phyloP scores from a whole-genome alignment of 2,329 filamentous ascomycete genomes.

The Alternaria dauci region DNA sequence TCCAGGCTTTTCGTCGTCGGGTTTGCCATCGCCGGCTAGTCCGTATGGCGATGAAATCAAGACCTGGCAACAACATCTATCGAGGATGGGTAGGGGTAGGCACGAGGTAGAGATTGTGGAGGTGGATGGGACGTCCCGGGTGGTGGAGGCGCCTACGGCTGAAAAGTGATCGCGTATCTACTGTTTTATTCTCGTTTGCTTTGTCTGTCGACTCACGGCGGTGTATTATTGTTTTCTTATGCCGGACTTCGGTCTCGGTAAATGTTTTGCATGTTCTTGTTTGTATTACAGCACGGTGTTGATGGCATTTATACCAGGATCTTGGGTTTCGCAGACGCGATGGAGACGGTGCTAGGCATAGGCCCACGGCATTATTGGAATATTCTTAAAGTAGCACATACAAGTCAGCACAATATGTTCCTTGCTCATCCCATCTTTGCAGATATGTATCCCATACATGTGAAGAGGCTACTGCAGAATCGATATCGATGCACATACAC shows the following conservation, averaged over 20 bases:
- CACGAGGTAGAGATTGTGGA: conserved; percentile 16
- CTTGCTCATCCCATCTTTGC: not conserved
- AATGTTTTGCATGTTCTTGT: not conserved
- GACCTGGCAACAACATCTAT: conserved; percentile 17
- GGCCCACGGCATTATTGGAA: not conserved
- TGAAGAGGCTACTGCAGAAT: not conserved
- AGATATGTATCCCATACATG: not conserved
- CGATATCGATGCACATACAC: not conserved
- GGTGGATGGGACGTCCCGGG: conserved; percentile 19
- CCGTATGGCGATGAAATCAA: conserved; percentile 11
- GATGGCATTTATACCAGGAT: not conserved
- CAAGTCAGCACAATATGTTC: not conserved
- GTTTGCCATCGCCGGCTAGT: not conserved
- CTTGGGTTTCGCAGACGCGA: not conserved
- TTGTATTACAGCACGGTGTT: not conserved
- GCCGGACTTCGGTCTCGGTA: not conserved
- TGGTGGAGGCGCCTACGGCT: conserved; percentile 17
- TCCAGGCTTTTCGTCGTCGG: not conserved
- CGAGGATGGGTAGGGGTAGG: conserved; percentile 9
- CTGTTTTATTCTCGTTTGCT: not conserved
- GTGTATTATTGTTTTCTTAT: not conserved
- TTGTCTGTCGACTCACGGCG: not conserved
- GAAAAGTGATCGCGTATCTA: not conserved
- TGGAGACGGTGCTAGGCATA: not conserved
- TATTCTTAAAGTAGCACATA: not conserved